Evolutionary conservation across 352 stramenopile species (phyloP).

Genomic region (Globisporangium carolinianum): DNA sequence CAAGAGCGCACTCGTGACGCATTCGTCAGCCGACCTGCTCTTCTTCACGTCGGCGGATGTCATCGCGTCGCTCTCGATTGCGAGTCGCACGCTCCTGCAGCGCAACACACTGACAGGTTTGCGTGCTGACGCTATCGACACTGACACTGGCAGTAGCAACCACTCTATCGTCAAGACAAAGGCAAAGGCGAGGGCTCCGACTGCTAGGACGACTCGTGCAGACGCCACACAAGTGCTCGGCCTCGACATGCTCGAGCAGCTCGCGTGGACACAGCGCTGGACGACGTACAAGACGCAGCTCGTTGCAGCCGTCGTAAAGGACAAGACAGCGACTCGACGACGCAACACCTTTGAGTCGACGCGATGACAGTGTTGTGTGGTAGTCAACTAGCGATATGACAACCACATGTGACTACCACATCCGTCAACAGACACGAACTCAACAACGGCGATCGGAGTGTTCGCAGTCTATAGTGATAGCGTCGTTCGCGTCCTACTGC

Average conservation of each 20-base stretch:
- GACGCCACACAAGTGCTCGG: neutral
- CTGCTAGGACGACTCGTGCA: neutral
- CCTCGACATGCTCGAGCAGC: slow-evolving; percentile 13
- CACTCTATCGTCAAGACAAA: too few relatives aligned
- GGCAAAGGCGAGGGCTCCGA: too few relatives aligned
- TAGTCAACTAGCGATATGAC: too few relatives aligned
- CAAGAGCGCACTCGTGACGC: slow-evolving; percentile 37
- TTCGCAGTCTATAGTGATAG: too few relatives aligned
- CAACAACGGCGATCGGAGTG: too few relatives aligned
- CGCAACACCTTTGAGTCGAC: slow-evolving; percentile 6
- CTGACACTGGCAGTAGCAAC: too few relatives aligned
- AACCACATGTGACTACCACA: too few relatives aligned
- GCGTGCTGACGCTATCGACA: too few relatives aligned
- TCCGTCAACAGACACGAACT: too few relatives aligned
- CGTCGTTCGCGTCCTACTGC: too few relatives aligned
- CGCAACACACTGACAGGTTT: slow-evolving; percentile 22
- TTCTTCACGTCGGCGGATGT: slow-evolving; percentile 45
- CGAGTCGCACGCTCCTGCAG: slow-evolving; percentile 31
- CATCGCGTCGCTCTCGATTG: slow-evolving; percentile 19
- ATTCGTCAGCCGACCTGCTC: slow-evolving; percentile 32
- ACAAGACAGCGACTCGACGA: slow-evolving; percentile 9
- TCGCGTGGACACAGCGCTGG: slow-evolving; percentile 6
- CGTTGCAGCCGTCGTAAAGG: slow-evolving; percentile 6
- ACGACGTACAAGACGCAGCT: slow-evolving; percentile 12
- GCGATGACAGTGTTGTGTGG: too few relatives aligned